Base-by-base conservation (phyloP, 2,329 filamentous ascomycete genomes). In the Epichloe coenophiala region DNA sequence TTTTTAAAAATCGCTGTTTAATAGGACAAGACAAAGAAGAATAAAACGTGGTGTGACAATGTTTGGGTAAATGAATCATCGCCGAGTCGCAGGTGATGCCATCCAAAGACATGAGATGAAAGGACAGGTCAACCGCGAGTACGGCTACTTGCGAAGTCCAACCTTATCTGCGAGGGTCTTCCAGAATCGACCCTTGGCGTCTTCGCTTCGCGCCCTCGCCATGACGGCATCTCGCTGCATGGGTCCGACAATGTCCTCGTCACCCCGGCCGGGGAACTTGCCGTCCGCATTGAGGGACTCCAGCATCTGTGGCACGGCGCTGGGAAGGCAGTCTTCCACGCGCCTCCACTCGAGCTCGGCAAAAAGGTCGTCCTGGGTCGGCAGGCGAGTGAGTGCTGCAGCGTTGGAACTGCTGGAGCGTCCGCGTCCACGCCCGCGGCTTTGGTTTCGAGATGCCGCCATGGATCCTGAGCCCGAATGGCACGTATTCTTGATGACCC, bases 191-290 rank as follows among this genome's bases (percentile, higher is more conserved):
- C 66, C 60, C 55, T 68, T 71, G 55, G 68, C 68, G 55, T 72
- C 70, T 43, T 74, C 71, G 51, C 67, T 70, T 45, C 63, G 63
- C 13, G 68, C 65, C 45, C 72, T 68, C 33, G 67, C 64, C 76
- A 80, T 80, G 55, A 72, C 68, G 39, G 71, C 70, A 56, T 78
- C 75, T 12, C 77, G 76, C 58, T 81, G 80, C 90, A 96, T 95
- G 6, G 90, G 90, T 1, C 90, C 90, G 43, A 96, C 88, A 63
- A 96, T 94, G 65, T 95, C 90, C 59, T 90, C 84, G 60, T 95
- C 89, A 48, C 89, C 89, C 35, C 91, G 78, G 58, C 84, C 81
- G 23, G 89, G 89, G 60, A 95, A 96, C 66, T 96, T 95, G 61
- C 86, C 84, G 55, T 85, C 76, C 61, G 83, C 74, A 62, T 86